Evolutionary conservation across 805 yeast species (phyloP).

Genomic region (Starmerella geochares): DNA sequence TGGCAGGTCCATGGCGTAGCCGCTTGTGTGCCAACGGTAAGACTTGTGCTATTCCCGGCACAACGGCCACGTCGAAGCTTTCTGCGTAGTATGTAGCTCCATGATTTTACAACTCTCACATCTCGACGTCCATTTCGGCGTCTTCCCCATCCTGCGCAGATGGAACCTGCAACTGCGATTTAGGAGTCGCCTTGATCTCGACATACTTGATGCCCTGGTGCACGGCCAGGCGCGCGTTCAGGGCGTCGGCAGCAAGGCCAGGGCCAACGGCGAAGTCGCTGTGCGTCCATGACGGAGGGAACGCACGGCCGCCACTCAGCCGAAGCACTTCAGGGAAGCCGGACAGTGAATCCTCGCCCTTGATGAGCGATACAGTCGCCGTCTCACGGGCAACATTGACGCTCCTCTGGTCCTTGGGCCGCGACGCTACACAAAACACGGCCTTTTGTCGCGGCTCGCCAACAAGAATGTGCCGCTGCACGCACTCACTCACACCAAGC

Average conservation of each 20-base stretch:
- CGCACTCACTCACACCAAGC: constrained; percentile 69
- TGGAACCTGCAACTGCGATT: not conserved
- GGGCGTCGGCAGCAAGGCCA: constrained; percentile 31
- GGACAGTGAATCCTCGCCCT: constrained; percentile 32
- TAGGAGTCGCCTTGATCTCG: constrained; percentile 25
- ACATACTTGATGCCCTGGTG: constrained; percentile 30
- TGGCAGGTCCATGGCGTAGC: no score
- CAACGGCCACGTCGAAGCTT: no score
- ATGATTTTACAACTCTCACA: no score
- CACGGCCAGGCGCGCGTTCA: constrained; percentile 26
- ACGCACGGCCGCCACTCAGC: constrained; percentile 66
- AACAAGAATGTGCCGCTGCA: constrained; percentile 68
- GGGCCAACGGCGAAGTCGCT: constrained; percentile 57
- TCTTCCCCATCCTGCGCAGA: constrained; percentile 1
- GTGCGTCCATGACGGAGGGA: constrained; percentile 78
- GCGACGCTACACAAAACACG: constrained; percentile 59
- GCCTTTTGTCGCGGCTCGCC: constrained; percentile 64
- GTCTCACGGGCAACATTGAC: constrained; percentile 63
- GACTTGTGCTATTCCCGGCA: no score
- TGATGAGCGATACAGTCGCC: constrained; percentile 58
- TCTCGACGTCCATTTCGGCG: constrained; percentile 16
- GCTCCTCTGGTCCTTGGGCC: constrained; percentile 41
- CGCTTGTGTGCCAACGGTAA: no score
- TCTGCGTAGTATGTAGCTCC: no score
- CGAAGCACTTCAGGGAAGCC: constrained; percentile 51